These are phyloP conservation scores for Podaxis pistillaris DNA, from an alignment of 768 basidiomycete species.

Conservation along the genomic window DNA sequence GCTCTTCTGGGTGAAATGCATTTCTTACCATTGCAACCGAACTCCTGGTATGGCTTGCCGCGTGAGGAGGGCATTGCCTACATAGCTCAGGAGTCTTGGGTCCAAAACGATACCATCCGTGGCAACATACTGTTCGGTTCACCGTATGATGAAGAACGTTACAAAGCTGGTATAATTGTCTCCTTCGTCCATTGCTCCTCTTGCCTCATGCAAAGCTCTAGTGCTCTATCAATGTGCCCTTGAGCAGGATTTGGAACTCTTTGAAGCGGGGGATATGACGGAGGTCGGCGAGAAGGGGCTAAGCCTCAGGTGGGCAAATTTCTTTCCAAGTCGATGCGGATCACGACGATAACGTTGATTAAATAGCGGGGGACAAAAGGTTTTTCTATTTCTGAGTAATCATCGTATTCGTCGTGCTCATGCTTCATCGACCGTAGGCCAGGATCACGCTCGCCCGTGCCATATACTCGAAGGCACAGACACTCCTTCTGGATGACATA, in stretches of 20 bases:
- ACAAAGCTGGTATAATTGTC: slow-evolving; percentile 47
- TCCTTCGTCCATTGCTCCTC: background rate
- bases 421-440: slow-evolving; percentile 29
- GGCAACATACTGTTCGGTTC: slow-evolving; percentile 85
- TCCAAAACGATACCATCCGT: slow-evolving; percentile 75
- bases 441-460: slow-evolving; percentile 46
- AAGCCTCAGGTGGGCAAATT: slow-evolving; percentile 35
- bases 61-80: slow-evolving; percentile 70
- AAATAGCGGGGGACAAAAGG: slow-evolving; percentile 43
- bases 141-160: slow-evolving; percentile 72
- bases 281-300: slow-evolving; percentile 74
- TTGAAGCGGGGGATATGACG: slow-evolving; percentile 65
- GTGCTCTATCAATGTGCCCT: slow-evolving; percentile 74
- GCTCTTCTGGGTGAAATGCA: slow-evolving; percentile 68
- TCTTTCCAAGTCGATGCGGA: background rate
- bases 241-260: slow-evolving; percentile 66
- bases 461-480: slow-evolving; percentile 50
- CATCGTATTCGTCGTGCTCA: background rate
- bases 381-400: background rate
- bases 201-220: background rate
- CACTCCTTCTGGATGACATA: slow-evolving; percentile 73
- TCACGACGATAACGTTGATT: background rate
- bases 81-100: slow-evolving; percentile 85
- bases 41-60: slow-evolving; percentile 71
- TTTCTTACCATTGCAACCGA: slow-evolving; percentile 45